These are phyloP conservation scores for Calycina herbarum DNA, from an alignment of 2,329 filamentous ascomycete genomes.

Conservation along the genomic window DNA sequence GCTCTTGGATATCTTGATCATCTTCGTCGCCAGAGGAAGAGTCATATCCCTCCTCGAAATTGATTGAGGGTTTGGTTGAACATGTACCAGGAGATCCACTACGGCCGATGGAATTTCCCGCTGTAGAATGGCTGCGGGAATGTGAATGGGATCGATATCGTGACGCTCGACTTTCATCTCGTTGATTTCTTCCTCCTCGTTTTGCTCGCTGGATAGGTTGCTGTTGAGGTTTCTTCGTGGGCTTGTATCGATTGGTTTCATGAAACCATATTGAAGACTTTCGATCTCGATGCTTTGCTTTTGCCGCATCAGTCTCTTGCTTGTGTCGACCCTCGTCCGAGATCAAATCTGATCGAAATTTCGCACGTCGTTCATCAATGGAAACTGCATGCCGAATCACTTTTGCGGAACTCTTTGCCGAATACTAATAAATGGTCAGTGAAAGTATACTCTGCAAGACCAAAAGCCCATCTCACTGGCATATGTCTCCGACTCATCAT, in stretches of 20 bases:
- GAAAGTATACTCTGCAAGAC: too few relatives aligned
- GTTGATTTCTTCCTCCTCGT: background rate
- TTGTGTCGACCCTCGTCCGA: slow-evolving; percentile 8
- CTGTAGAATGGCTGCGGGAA: slow-evolving; percentile 8
- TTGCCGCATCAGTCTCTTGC: slow-evolving; percentile 2
- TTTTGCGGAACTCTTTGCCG: slow-evolving; percentile 19
- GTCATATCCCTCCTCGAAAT: slow-evolving; percentile 14
- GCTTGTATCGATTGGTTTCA: slow-evolving; percentile 8
- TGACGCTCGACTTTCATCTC: background rate
- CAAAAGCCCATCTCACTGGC: background rate
- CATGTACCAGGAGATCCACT: background rate
- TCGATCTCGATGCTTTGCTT: background rate
- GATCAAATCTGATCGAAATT: slow-evolving; percentile 17
- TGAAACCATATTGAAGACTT: slow-evolving; percentile 7
- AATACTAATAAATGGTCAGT: slow-evolving; percentile 8
- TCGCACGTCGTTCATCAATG: slow-evolving; percentile 20
- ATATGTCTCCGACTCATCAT: slow-evolving; percentile 10
- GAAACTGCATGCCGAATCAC: slow-evolving; percentile 19
- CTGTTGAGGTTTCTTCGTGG: slow-evolving; percentile 1
- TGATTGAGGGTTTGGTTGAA: background rate
- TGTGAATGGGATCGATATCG: slow-evolving; percentile 42
- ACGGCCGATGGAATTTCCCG: background rate
- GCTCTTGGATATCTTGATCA: slow-evolving; percentile 58
- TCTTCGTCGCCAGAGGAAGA: slow-evolving; percentile 33
- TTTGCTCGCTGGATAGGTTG: background rate